These are phyloP conservation scores for Cynara cardunculus DNA, from an alignment of 129 eudicot species.

Conservation along the genomic window DNA sequence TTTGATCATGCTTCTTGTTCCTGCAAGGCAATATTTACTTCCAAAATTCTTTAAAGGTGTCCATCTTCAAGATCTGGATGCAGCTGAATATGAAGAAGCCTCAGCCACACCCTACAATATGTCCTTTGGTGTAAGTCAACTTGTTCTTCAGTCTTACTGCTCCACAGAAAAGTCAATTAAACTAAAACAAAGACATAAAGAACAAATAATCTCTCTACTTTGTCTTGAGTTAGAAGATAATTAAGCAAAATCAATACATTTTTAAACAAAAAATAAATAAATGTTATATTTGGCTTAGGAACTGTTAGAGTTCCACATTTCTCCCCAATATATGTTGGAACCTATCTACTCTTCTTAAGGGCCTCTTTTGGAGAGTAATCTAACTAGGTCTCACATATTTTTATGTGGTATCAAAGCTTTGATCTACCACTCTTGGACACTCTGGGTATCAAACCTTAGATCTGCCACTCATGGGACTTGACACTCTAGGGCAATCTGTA, in stretches of 20 bases:
- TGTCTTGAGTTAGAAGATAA: not conserved
- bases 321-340: no score
- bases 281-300: no score
- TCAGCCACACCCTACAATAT: constrained; percentile 62
- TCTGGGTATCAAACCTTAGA: no score
- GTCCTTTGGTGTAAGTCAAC: constrained; percentile 62
- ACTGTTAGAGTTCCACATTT: no score
- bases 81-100: constrained; percentile 94
- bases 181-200: not conserved
- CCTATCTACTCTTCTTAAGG: not conserved
- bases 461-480: no score
- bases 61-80: constrained; percentile 95
- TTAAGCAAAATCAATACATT: not conserved
- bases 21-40: constrained; percentile 86
- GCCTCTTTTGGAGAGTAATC: not conserved
- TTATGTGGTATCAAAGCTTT: no score
- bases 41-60: constrained; percentile 87
- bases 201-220: not conserved
- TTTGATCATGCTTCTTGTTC: constrained; percentile 95
- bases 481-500: no score
- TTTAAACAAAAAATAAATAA: not conserved
- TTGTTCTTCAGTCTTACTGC: not conserved
- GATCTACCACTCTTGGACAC: no score
- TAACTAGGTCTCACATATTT: not conserved
- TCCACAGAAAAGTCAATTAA: not conserved